Evolutionary conservation across 129 eudicot species (phyloP).

Genomic region (Artemisia annua): DNA sequence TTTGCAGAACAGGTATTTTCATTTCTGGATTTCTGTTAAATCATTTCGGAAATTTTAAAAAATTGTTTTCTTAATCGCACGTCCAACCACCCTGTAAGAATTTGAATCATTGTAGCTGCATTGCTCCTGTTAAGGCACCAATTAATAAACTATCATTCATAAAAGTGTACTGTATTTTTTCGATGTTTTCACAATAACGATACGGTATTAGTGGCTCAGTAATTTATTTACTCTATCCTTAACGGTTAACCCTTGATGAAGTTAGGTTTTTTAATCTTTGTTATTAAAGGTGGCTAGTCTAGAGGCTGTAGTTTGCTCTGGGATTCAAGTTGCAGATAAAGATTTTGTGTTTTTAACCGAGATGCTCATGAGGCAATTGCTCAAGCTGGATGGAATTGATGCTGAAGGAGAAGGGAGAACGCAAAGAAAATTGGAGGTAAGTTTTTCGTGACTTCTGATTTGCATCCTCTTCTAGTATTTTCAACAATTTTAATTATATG

Average conservation of each 20-base stretch:
- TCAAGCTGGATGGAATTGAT: conserved; percentile 78
- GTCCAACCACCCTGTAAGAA: too few species aligned
- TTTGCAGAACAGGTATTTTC: conserved; percentile 63
- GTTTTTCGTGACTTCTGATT: conserved; percentile 9
- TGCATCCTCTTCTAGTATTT: not conserved
- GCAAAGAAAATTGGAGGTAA: conserved; percentile 77
- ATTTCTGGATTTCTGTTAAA: not conserved
- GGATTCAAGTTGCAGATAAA: conserved; percentile 68
- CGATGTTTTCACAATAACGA: not conserved
- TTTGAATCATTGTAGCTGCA: too few species aligned
- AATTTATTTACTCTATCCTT: not conserved
- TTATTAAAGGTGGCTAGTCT: conserved; percentile 58
- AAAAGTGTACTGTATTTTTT: not conserved
- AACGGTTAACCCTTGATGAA: not conserved
- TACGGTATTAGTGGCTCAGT: not conserved
- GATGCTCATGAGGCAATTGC: conserved; percentile 83
- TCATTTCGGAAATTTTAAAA: too few species aligned
- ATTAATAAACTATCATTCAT: too few species aligned
- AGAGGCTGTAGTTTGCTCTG: conserved; percentile 57
- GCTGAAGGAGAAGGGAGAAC: conserved; percentile 87
- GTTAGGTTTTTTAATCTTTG: conserved; percentile 3
- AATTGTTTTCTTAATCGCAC: too few species aligned
- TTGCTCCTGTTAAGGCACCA: too few species aligned
- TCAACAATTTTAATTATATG: not conserved
- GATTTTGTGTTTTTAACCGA: conserved; percentile 60